phyloP scores from a whole-genome alignment of 768 basidiomycete genomes.

The Tulasnella sp. region DNA sequence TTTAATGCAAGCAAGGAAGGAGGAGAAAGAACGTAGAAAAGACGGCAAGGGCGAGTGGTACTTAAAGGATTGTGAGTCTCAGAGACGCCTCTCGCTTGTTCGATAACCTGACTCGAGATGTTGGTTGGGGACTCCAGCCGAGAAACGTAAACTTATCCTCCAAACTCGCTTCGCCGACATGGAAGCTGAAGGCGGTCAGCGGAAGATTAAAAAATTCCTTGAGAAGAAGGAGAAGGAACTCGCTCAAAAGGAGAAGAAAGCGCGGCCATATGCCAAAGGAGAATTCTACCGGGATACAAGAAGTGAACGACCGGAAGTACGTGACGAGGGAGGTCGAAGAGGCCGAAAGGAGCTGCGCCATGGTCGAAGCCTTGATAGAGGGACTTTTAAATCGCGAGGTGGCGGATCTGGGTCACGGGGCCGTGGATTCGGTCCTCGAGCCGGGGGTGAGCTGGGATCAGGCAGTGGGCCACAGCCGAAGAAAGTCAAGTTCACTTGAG shows the following conservation, averaged over 20 bases:
- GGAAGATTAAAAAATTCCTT: slow-evolving; percentile 80
- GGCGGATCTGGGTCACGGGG: background rate
- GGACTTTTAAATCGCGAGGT: background rate
- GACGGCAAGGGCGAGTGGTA: slow-evolving; percentile 81
- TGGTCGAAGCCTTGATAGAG: background rate
- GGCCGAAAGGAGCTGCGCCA: background rate
- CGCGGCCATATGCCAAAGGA: slow-evolving; percentile 56
- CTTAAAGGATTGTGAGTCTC: slow-evolving; percentile 69
- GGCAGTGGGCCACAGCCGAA: background rate
- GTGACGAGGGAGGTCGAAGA: slow-evolving; percentile 5
- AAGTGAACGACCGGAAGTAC: background rate
- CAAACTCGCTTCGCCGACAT: slow-evolving; percentile 77
- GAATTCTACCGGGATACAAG: slow-evolving; percentile 21
- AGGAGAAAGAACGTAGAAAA: slow-evolving; percentile 62
- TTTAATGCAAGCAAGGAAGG: slow-evolving; percentile 48
- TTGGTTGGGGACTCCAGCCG: slow-evolving; percentile 46
- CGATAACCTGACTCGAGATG: slow-evolving; percentile 11
- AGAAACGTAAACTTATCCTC: slow-evolving; percentile 67
- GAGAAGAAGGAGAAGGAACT: slow-evolving; percentile 87
- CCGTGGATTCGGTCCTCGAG: background rate
- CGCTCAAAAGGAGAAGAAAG: slow-evolving; percentile 83
- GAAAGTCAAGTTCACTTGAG: background rate
- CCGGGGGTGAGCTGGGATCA: background rate
- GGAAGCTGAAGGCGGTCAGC: slow-evolving; percentile 67
- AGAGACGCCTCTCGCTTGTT: background rate